Evolutionary conservation across 139 green algal species (phyloP).

Genomic region (Chlamydomonas applanata): DNA sequence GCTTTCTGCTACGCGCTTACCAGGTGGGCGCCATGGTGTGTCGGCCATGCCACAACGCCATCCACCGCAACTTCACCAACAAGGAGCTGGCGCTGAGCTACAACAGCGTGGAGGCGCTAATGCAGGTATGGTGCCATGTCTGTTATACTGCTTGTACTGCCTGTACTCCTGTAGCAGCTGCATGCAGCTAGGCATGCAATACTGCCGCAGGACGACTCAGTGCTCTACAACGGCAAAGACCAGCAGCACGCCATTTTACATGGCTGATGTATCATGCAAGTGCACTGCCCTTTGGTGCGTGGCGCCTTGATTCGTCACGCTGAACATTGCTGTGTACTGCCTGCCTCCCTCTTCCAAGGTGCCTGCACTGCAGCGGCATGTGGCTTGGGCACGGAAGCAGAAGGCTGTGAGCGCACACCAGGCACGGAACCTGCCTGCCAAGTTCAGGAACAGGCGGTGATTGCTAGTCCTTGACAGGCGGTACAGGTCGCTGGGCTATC

Average conservation of each 20-base stretch:
- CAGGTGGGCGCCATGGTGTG: slow-evolving; percentile 21
- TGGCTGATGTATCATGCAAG: neutral
- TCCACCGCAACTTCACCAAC: slow-evolving; percentile 24
- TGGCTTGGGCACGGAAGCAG: slow-evolving; percentile 2
- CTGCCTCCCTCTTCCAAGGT: neutral
- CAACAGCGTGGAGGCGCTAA: neutral
- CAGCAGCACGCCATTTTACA: neutral
- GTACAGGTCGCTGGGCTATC: too few species aligned
- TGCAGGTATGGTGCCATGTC: neutral
- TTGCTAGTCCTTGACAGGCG: too few species aligned
- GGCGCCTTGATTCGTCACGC: neutral
- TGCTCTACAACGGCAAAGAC: too few species aligned
- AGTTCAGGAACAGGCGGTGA: too few species aligned
- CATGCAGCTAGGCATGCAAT: neutral
- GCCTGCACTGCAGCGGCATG: neutral
- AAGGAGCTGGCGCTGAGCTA: slow-evolving; percentile 20
- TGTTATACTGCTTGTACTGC: neutral
- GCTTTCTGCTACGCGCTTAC: too few species aligned
- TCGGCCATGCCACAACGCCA: slow-evolving; percentile 25
- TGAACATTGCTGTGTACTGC: too few species aligned
- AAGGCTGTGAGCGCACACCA: neutral
- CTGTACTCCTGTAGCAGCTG: neutral
- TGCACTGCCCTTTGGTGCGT: neutral
- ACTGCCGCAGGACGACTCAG: neutral
- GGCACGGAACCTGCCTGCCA: too few species aligned